Base-by-base conservation (phyloP, 345 rosid genomes). In the Citrus mangshanensis region DNA sequence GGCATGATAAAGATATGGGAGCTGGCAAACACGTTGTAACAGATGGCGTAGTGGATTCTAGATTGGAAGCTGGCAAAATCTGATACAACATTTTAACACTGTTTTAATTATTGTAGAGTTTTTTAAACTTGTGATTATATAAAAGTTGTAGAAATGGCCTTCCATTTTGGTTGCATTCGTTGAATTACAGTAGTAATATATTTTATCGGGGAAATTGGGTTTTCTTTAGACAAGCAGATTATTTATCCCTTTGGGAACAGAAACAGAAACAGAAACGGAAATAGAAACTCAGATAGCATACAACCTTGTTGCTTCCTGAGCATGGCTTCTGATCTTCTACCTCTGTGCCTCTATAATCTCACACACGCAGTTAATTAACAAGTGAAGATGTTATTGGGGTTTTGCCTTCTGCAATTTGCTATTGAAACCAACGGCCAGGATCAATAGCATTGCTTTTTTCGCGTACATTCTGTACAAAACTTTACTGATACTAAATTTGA, bases 1-100 rank as follows among this genome's bases (percentile, higher is more conserved):
- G 94, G 91, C 70, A 87, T 78, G 3, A 87, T 92, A 81, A 92
- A 89, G 90, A 83, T 95, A 56, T 93, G 98, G 98, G 86, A 86
- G 88, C 87, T 91, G 75, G 83, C 75, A 49, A 30, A 55, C 4
- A 49, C 63, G 66, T 51, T 16, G 13, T 21, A 73, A 93, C 91
- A 75, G 95, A 91, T 75, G 93, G 91, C 80, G 85, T 77, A 6
- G 84, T 86, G 69, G 88, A 80, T 89, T 46, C 51, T 46, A 13
- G 22, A 54, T 40, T 89, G 93, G 94, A 84, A 85, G 86, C 85
- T 91, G 70, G 83, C 77, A 84, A 76, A 67, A 70, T 73, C 37
- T 89, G 86, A 87, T 80, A 18, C 62, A 79, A 76, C 25, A 7
- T 7, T 58, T n/a, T 30, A 70, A 8, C 16, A 63, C 22, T 28